Evolutionary conservation across 106 monocot genomes (phyloP), one percentile per base, ranked within the genome.

Genomic region (Dendrobium huoshanense): DNA sequence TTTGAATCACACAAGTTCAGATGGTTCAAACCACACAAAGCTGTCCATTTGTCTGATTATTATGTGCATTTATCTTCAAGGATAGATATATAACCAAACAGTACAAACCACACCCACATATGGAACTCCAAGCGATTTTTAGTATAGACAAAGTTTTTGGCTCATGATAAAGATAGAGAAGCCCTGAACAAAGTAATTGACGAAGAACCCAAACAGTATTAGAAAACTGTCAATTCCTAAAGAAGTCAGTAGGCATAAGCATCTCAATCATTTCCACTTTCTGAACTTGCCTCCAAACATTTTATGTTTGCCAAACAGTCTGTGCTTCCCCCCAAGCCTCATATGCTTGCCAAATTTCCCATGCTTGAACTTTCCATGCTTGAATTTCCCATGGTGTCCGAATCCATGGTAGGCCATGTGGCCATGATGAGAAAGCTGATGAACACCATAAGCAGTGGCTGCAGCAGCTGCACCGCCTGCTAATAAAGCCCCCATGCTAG

Each of bases 401-500:
- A 70, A 79, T 17, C 78, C 84, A 27, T 88, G 68, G 85, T 81
- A 79, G 75, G 49, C 75, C 33, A 84, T 81, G 24, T 87, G 80
- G 5, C 80, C 83, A 37, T 31, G 31, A 67, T 91, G 93, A 2
- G 89, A n/a, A 54, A 94, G 27, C 7, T 94, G 89, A 82, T 94
- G 93, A 9, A 77, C 84, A 43, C 93, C 93, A 77, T 94, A 94
- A 77, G 87, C 87, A 48, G 88, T 85, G 1, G 92, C 90, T 13
- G 92, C 92, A 10, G 89, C 93, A 20, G 91, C 93, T 31, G 86
- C 93, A 75, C 93, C 93, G 13, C 93, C 93, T 31, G 91, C 93
- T 67, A 91, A 45, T 80, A 93, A 25, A 27, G 73, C 37, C 27
- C 89, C 89, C 83, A 87, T 84, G 75, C 81, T 67, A 40, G 88